Percentiles rank a stretch among this genome's conserved stretches.
Evolutionary conservation across 1,284 basidiomycete species (phyloP).

Genomic region (Gymnopus androsaceus): DNA sequence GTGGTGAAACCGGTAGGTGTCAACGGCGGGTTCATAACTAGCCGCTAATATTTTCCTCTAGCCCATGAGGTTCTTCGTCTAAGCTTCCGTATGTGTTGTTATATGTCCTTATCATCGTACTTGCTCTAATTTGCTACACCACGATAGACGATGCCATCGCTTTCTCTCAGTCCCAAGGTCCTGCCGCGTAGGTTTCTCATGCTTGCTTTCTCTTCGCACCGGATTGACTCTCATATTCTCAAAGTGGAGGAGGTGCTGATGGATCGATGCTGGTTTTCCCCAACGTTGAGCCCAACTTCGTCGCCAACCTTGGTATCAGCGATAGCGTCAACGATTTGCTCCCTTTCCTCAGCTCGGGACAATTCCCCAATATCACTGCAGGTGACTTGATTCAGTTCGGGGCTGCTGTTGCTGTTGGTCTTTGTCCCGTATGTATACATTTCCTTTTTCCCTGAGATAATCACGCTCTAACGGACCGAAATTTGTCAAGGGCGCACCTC

Average conservation of each 20-base stretch:
- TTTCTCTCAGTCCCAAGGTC: slow-evolving; percentile 6
- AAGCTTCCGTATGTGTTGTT: slow-evolving; percentile 13
- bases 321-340: slow-evolving; percentile 18
- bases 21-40: neutral
- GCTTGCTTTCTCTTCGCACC: neutral
- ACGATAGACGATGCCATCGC: slow-evolving; percentile 9
- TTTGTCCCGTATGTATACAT: slow-evolving; percentile 1
- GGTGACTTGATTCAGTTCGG: slow-evolving; percentile 20
- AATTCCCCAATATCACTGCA: slow-evolving; percentile 7
- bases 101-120: neutral
- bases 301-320: slow-evolving; percentile 17
- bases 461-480: neutral
- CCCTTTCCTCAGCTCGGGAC: slow-evolving; percentile 10
- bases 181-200: slow-evolving; percentile 1
- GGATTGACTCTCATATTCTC: neutral
- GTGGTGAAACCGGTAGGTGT: slow-evolving; percentile 5
- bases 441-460: neutral
- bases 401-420: slow-evolving; percentile 11
- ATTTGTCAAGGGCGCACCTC: slow-evolving; percentile 15
- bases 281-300: slow-evolving; percentile 18
- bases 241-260: slow-evolving; percentile 21
- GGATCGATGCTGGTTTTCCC: slow-evolving; percentile 21
- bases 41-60: neutral
- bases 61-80: slow-evolving; percentile 17
- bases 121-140: too few relatives aligned